Conservation (phyloP, 2,329 filamentous ascomycete species). For the Eutypa lata region DNA sequence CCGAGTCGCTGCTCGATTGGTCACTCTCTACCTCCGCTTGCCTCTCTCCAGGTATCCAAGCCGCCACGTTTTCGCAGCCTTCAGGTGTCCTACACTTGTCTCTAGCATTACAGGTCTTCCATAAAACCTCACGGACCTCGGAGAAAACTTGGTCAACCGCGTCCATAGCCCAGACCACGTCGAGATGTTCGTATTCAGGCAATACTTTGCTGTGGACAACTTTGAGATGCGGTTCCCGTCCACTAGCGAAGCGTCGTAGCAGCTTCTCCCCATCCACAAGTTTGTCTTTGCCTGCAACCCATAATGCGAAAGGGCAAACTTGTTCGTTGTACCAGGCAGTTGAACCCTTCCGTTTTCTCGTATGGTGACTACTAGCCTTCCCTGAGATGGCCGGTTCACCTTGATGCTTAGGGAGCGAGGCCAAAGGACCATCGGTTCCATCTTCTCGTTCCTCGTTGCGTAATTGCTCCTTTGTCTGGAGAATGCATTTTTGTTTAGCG, state of each 20-base stretch:
- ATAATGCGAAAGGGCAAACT: conserved; percentile 80
- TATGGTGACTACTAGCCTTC: conserved; percentile 30
- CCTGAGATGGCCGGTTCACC: conserved; percentile 17
- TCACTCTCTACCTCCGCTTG: conserved; percentile 15
- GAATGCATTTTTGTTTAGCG: conserved; percentile 76
- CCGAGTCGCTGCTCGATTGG: conserved; percentile 31
- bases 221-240: conserved; percentile 75
- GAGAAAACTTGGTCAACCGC: conserved; percentile 76
- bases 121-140: conserved; percentile 78
- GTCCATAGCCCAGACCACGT: conserved; percentile 94
- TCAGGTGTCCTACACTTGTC: conserved; percentile 60
- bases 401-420: conserved; percentile 27
- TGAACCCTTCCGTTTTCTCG: conserved; percentile 41
- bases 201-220: conserved; percentile 82
- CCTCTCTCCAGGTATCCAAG: conserved; percentile 32
- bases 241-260: conserved; percentile 69
- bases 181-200: conserved; percentile 86
- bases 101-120: conserved; percentile 66
- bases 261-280: conserved; percentile 80
- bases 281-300: conserved; percentile 80
- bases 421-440: conserved; percentile 37
- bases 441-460: conserved; percentile 60
- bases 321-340: conserved; percentile 79
- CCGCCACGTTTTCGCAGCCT: conserved; percentile 54
- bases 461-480: conserved; percentile 71